A percentile compares a stretch with the other conserved stretches of the same genome.
Conservation (phyloP, 1,284 basidiomycete genomes). For the Rhodotorula sp. region DNA sequence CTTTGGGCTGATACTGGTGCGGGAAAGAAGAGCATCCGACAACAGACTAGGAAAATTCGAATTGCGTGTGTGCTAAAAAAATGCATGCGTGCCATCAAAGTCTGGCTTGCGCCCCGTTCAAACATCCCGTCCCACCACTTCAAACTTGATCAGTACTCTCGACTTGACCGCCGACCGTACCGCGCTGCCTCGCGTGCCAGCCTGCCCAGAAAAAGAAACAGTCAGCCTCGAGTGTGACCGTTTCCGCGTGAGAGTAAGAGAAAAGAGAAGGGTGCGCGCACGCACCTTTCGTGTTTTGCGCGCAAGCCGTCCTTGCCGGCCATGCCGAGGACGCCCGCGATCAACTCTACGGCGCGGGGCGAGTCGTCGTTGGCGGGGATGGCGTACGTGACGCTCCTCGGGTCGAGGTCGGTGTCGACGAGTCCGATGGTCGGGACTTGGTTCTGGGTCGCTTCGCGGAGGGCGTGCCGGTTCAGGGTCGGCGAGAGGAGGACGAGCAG, state of each 20-base stretch:
- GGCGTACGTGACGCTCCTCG: conserved; percentile 93
- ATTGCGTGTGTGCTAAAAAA: too few relatives aligned
- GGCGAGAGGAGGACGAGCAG: conserved; percentile 45
- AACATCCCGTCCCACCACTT: not conserved
- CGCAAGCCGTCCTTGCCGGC: conserved; percentile 75
- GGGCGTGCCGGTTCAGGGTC: conserved; percentile 45
- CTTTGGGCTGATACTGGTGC: not conserved
- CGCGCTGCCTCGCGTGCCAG: conserved; percentile 6
- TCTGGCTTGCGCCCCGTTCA: too few relatives aligned
- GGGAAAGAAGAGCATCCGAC: not conserved
- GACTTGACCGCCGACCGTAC: not conserved
- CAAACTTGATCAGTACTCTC: not conserved
- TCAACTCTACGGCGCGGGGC: conserved; percentile 80
- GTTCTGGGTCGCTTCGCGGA: conserved; percentile 51
- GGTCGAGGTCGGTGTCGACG: conserved; percentile 93
- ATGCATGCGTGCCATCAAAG: too few relatives aligned
- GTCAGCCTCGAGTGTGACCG: not conserved
- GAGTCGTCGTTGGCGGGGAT: conserved; percentile 98
- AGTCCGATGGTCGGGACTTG: conserved; percentile 59
- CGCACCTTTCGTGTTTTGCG: conserved; percentile 31
- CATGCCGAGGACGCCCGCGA: conserved; percentile 84
- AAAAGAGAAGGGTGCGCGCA: not conserved
- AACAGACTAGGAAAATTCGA: too few relatives aligned
- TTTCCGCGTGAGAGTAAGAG: too few relatives aligned
- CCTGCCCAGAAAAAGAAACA: not conserved